phyloP scores from a whole-genome alignment of 345 rosid species.

The Bruguiera sexangula region DNA sequence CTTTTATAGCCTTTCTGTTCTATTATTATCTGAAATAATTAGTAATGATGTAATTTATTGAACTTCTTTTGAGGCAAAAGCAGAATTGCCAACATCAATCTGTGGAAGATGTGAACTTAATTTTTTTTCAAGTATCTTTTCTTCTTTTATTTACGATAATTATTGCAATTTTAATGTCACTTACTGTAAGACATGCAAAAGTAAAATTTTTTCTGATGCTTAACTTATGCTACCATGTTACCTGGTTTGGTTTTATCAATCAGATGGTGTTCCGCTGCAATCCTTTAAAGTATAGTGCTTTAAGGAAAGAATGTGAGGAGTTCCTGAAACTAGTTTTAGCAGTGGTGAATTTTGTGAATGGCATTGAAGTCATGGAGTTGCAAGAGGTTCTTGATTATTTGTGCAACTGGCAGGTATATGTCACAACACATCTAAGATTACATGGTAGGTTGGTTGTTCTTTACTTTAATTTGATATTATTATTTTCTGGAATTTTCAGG shows the following conservation, averaged over 20 bases:
- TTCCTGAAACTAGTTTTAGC: slow-evolving; percentile 44
- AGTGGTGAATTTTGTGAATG: slow-evolving; percentile 39
- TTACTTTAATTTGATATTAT: not conserved
- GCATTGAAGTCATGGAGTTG: slow-evolving; percentile 40
- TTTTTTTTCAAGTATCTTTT: not conserved
- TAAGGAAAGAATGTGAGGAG: slow-evolving; percentile 64
- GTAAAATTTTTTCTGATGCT: not conserved
- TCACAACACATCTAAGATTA: not conserved
- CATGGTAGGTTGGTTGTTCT: too few species aligned
- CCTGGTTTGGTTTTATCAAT: slow-evolving; percentile 13
- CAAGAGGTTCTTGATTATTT: slow-evolving; percentile 51
- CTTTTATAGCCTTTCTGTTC: too few species aligned
- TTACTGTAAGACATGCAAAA: not conserved
- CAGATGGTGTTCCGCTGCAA: slow-evolving; percentile 81
- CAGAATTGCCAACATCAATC: not conserved
- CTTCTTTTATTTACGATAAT: not conserved
- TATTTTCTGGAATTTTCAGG: slow-evolving; percentile 46
- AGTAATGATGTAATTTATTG: too few species aligned
- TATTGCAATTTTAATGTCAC: not conserved
- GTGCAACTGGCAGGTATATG: slow-evolving; percentile 80
- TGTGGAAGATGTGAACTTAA: not conserved
- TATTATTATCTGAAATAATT: too few species aligned
- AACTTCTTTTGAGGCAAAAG: too few species aligned
- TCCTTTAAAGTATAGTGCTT: slow-evolving; percentile 54
- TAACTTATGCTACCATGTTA: not conserved